A percentile compares a stretch with the other conserved stretches of the same genome.
Evolutionary conservation across 257 asterid species (phyloP).

Genomic region (Ballota nigra): DNA sequence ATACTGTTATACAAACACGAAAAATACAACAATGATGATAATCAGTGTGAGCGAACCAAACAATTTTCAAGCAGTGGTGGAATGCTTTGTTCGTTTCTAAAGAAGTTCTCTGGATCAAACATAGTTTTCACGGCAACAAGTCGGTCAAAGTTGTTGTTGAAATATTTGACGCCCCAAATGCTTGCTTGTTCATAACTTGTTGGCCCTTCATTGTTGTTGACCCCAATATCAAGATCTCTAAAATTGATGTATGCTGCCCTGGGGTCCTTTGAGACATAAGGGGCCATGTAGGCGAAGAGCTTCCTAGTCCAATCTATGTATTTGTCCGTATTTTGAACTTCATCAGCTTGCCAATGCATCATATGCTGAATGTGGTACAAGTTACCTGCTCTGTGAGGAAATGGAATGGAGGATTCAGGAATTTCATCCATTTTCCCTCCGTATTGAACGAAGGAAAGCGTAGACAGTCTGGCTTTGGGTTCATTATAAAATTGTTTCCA

Average conservation of each 20-base stretch:
- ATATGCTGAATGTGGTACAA: slow-evolving; percentile 21
- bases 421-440: slow-evolving; percentile 42
- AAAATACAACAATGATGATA: no score
- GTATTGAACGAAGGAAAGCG: slow-evolving; percentile 9
- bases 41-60: no score
- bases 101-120: slow-evolving; percentile 31
- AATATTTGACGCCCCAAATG: slow-evolving; percentile 37
- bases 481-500: slow-evolving; percentile 24
- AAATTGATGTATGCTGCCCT: slow-evolving; percentile 34
- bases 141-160: slow-evolving; percentile 28
- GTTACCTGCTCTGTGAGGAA: slow-evolving; percentile 40
- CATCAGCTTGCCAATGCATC: slow-evolving; percentile 28
- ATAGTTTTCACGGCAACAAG: slow-evolving; percentile 25
- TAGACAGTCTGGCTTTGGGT: slow-evolving; percentile 9
- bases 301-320: slow-evolving; percentile 29
- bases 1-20: no score
- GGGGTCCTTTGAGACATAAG: slow-evolving; percentile 35
- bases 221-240: slow-evolving; percentile 42
- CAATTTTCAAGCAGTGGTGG: not conserved
- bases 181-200: slow-evolving; percentile 33
- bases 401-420: slow-evolving; percentile 22
- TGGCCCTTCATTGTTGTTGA: slow-evolving; percentile 14
- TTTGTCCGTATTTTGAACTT: slow-evolving; percentile 2
- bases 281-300: slow-evolving; percentile 30
- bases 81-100: not conserved